Base-by-base conservation (phyloP, 176 grass and related monocot species). In the Zoysia pacifica region DNA sequence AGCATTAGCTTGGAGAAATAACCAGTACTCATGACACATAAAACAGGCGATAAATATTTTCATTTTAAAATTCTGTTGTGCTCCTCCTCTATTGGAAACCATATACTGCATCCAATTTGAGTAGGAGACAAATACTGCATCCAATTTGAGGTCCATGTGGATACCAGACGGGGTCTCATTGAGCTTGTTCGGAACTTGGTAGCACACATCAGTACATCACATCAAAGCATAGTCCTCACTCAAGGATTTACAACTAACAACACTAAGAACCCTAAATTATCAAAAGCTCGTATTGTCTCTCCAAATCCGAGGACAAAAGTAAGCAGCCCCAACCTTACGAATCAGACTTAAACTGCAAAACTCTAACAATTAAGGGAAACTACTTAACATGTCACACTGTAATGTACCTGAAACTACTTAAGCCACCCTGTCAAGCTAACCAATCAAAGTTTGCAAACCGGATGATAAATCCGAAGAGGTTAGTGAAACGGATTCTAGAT, bases 231-330 rank as follows among this genome's bases (percentile, higher is more conserved):
- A 73, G 20, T 60, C 11, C 0, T 0, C 13, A 7, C 19, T 44
- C 56, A 7, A 19, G 65, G 6, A 55, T 79, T 40, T 11, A 69
- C 58, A 55, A 54, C 20, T 79, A 59, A 63, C 70, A 69, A 62
- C 15, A 69, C 7, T 5, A 74, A 8, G 6, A 39, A 40, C 3
- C 38, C 10, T 37, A 62, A 51, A 55, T 56, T 77, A 51, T 15
- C 45, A 18, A 13, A 82, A 72, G 8, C 10, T 54, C 19, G 70
- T 38, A 79, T 43, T 43, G 63, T n/a, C 14, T 54, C 19, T 15
- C 3, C 13, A 55, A 48, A 41, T 65, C 13, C 4, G 37, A 67
- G 39, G 20, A 7, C 3, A 9, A 82, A 48, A 65, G 18, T 13
- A 80, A 80, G 35, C 48, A 80, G 28, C 13, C 36, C 44, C 38